Evolutionary conservation across 176 grass and related monocot species (phyloP).

Genomic region (maize (Zea mays)): Zm-B73-REFERENCE-NAM-5.0 NC_050103.1:138441001-138441500

Average conservation of each 20-base stretch:
- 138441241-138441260: not conserved
- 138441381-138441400: conserved; percentile 90
- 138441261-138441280: not conserved
- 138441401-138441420: conserved; percentile 88
- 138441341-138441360: conserved; percentile 94
- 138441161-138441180: conserved; percentile 96
- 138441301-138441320: conserved; percentile 15
- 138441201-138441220: conserved; percentile 14
- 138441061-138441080: conserved; percentile 80
- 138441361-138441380: conserved; percentile 84
- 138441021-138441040: conserved; percentile 1
- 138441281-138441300: conserved; percentile 21
- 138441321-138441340: conserved; percentile 65
- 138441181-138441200: conserved; percentile 95
- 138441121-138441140: conserved; percentile 87
- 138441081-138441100: conserved; percentile 91
- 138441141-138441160: conserved; percentile 87
- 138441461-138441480: conserved; percentile 6
- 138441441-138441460: conserved; percentile 71
- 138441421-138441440: conserved; percentile 64
- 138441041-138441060: conserved; percentile 41
- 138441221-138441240: not conserved
- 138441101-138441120: conserved; percentile 91
- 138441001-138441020: not conserved
- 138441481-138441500: too few species aligned